Evolutionary conservation across 2,329 filamentous ascomycete species (phyloP).

Genomic region (Coniochaeta pulveracea): DNA sequence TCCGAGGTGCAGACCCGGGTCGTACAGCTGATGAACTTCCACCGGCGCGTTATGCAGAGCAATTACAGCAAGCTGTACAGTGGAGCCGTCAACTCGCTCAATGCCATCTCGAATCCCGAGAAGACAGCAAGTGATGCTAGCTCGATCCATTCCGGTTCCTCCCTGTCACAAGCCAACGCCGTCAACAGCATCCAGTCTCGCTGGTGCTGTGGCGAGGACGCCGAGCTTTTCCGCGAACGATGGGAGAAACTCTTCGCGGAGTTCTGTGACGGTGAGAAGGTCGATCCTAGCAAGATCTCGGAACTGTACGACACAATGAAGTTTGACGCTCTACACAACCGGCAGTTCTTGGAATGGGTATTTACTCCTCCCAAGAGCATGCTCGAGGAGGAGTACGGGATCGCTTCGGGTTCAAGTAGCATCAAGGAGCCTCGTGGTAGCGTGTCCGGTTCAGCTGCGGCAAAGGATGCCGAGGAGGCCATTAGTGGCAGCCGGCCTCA

Average conservation of each 20-base stretch:
- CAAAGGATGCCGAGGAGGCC: conserved; percentile 28
- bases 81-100: conserved; percentile 52
- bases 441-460: conserved; percentile 9
- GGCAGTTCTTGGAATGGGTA: conserved; percentile 93
- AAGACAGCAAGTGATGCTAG: conserved; percentile 27
- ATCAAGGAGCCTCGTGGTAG: conserved; percentile 11
- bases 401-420: conserved; percentile 16
- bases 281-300: conserved; percentile 96
- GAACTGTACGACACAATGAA: conserved; percentile 99
- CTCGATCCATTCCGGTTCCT: conserved; percentile 11
- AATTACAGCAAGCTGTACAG: conserved; percentile 77
- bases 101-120: conserved; percentile 41
- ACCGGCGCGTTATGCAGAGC: conserved; percentile 86
- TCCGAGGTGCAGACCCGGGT: conserved; percentile 86
- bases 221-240: conserved; percentile 85
- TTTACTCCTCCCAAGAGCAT: conserved; percentile 80
- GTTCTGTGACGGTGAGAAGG: conserved; percentile 94
- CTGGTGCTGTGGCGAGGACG: conserved; percentile 95
- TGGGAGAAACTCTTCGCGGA: conserved; percentile 98
- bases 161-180: conserved; percentile 49
- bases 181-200: conserved; percentile 69
- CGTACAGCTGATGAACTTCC: conserved; percentile 95
- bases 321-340: conserved; percentile 94
- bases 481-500: conserved; percentile 4
- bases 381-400: conserved; percentile 57